Evolutionary conservation across 331 rosid genomes (phyloP), one percentile per base, ranked within the genome.

Genomic region (Arachis monticola): DNA sequence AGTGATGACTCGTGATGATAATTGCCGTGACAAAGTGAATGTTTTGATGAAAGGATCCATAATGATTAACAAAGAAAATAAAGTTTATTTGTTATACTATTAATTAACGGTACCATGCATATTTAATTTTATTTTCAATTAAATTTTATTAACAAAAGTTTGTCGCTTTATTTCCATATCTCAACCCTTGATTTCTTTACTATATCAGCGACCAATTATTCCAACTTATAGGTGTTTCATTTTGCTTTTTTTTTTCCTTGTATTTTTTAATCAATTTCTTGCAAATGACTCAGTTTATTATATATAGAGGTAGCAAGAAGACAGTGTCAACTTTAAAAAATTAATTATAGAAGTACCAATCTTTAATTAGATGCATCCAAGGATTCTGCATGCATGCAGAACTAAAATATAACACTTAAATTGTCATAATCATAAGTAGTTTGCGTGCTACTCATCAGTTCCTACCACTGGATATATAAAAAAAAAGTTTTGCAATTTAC

Each of bases 291-390:
- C 12, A 56, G 2, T 69, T 42, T 38, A 11, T 2, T 35, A 44
- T 5, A 8, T n/a, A 53, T 1, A 38, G 41, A 38, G 41, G 41
- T 38, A 38, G 41, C 41, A 38, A 4, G 41, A 3, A 38, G 41
- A 38, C 41, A 38, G 41, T 13, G 60, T 13, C 60, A 53, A 13
- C 8, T 53, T 53, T 5, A 7, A 53, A 53, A 53, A n/a, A 13
- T 72, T 40, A 58, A 46, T 0, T 12, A 61, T 47, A 73, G 6
- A 72, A 60, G 35, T 46, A 8, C 48, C 60, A 72, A 60, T n/a
- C 40, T 7, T 8, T 8, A 14, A 53, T 14, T 2, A 53, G 10
- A 55, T 60, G 27, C 27, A 12, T 9, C 17, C 40, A 70, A 7
- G 57, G 53, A 55, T 41, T 38, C 50, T 40, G 50, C 31, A 62